A percentile compares a stretch with the other conserved stretches of the same genome.
Evolutionary conservation across 2,329 filamentous ascomycete species (phyloP).

Genomic region (Cladosporium sp.): DNA sequence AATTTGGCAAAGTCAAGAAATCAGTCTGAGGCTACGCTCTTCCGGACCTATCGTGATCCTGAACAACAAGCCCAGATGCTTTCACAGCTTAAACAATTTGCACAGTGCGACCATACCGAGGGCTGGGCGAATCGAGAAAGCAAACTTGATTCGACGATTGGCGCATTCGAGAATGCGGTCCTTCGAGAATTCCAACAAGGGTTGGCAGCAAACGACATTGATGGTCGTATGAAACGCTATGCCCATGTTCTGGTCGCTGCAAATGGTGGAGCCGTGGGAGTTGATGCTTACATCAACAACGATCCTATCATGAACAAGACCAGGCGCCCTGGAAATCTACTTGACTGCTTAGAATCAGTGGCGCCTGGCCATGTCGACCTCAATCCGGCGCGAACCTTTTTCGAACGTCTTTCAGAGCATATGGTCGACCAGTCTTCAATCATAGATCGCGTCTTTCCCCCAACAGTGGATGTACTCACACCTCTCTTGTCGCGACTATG

Average conservation of each 20-base stretch:
- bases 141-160: constrained; percentile 67
- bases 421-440: constrained; percentile 77
- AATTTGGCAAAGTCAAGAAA: constrained; percentile 69
- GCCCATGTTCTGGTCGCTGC: constrained; percentile 77
- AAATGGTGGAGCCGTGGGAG: constrained; percentile 71
- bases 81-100: constrained; percentile 71
- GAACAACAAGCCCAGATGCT: constrained; percentile 89
- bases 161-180: constrained; percentile 85
- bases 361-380: constrained; percentile 65
- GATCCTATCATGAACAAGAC: constrained; percentile 76
- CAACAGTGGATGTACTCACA: constrained; percentile 65
- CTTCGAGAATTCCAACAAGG: constrained; percentile 89
- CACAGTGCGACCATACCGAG: constrained; percentile 71
- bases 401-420: constrained; percentile 66
- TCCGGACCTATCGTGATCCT: constrained; percentile 80
- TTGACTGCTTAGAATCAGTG: constrained; percentile 73
- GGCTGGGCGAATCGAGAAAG: constrained; percentile 68
- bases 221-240: constrained; percentile 83
- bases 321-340: constrained; percentile 65
- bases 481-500: constrained; percentile 75
- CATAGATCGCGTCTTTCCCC: constrained; percentile 77
- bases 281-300: constrained; percentile 80
- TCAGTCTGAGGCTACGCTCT: constrained; percentile 76
- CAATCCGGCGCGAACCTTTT: constrained; percentile 76
- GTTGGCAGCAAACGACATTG: constrained; percentile 81